phyloP scores from a whole-genome alignment of 1,139 yeast genomes.

The Tardiomyces blankii region DNA sequence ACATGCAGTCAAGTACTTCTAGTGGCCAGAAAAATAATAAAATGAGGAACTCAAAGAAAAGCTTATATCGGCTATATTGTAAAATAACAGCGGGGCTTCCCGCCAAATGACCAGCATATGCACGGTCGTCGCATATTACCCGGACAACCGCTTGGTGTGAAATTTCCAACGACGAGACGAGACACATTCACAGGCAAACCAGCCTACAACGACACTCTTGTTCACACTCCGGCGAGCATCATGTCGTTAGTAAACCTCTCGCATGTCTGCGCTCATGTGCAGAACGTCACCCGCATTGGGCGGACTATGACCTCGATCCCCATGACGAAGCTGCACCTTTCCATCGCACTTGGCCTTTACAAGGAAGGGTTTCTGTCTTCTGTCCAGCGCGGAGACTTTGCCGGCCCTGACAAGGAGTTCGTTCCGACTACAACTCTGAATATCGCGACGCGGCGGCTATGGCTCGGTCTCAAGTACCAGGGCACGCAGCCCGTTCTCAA shows the following conservation, averaged over 20 bases:
- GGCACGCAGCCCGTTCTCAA: slow-evolving; percentile 68
- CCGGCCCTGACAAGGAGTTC: slow-evolving; percentile 73
- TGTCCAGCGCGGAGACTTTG: slow-evolving; percentile 74
- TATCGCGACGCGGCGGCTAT: slow-evolving; percentile 72
- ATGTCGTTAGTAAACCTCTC: slow-evolving; percentile 86
- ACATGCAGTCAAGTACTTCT: no score
- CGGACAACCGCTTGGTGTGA: no score
- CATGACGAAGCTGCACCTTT: slow-evolving; percentile 71
- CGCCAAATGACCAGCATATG: no score
- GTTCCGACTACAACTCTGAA: slow-evolving; percentile 84
- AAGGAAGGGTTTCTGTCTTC: slow-evolving; percentile 84
- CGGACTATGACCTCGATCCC: slow-evolving; percentile 73
- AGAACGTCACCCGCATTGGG: slow-evolving; percentile 73
- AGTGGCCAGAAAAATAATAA: no score
- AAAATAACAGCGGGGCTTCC: no score
- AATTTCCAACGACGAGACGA: no score
- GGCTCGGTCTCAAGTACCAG: slow-evolving; percentile 88
- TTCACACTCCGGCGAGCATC: slow-evolving; percentile 3
- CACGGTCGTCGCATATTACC: no score
- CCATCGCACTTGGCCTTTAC: slow-evolving; percentile 73
- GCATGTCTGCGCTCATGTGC: slow-evolving; percentile 78
- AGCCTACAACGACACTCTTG: no score
- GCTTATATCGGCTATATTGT: no score
- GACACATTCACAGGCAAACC: no score
- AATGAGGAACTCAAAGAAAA: no score